Conservation (phyloP, 441 rosid genomes). For the Erodium texanum region DNA sequence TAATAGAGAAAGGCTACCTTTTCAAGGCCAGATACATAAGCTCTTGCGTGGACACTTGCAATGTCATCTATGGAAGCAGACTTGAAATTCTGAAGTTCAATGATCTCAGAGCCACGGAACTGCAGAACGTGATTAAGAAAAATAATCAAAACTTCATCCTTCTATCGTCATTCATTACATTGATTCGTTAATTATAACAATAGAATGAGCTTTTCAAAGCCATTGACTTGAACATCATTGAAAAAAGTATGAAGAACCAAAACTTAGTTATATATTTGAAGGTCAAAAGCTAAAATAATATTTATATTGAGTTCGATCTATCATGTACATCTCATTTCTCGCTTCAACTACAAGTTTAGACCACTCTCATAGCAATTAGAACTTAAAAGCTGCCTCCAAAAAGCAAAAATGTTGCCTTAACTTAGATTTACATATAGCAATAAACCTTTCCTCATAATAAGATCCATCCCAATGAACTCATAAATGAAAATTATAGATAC, state of each 20-base stretch:
- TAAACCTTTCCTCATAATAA: neutral
- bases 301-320: neutral
- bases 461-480: neutral
- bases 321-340: neutral
- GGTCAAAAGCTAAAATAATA: neutral
- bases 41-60: constrained; percentile 66
- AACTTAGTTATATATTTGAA: neutral
- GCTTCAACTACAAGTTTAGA: neutral
- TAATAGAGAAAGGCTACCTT: constrained; percentile 36
- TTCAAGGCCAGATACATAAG: constrained; percentile 83
- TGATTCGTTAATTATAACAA: neutral
- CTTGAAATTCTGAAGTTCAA: constrained; percentile 59
- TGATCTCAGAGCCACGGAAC: constrained; percentile 62
- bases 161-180: neutral
- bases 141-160: neutral
- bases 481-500: neutral
- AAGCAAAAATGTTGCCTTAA: neutral
- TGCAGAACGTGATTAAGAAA: constrained; percentile 26
- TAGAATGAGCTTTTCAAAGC: neutral
- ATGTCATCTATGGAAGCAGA: constrained; percentile 72
- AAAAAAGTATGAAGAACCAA: neutral
- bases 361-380: neutral
- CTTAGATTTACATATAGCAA: neutral
- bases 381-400: neutral
- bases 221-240: neutral